Evolutionary conservation across 805 yeast genomes (phyloP).

Genomic region (Torulaspora gathmanii): DNA sequence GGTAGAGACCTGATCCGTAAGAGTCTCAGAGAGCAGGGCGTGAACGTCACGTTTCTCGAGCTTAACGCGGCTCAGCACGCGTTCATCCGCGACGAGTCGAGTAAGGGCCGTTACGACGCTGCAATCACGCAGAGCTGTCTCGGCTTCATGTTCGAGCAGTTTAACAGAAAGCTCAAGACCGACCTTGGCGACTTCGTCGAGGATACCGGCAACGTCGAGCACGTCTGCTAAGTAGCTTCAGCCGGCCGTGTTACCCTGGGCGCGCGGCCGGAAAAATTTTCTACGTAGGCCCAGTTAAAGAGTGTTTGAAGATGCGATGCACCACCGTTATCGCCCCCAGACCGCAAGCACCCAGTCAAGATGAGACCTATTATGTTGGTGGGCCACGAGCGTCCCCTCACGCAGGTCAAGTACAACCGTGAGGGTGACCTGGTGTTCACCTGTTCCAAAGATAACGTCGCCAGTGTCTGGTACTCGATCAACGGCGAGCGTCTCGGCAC

Average conservation of each 20-base stretch:
- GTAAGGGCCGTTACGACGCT: conserved; percentile 81
- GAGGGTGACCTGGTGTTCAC: conserved; percentile 94
- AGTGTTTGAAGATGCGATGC: background rate
- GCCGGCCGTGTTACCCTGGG: conserved; percentile 3
- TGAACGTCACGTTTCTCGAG: conserved; percentile 67
- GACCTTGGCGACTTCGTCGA: conserved; percentile 65
- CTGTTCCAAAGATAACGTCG: conserved; percentile 84
- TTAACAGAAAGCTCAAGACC: conserved; percentile 59
- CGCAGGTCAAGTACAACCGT: conserved; percentile 90
- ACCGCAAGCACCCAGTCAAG: background rate
- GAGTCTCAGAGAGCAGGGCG: conserved; percentile 52
- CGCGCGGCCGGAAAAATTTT: conserved; percentile 4
- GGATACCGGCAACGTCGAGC: conserved; percentile 46
- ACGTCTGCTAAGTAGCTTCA: conserved; percentile 50
- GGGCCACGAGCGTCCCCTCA: conserved; percentile 97
- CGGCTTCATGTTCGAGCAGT: conserved; percentile 64
- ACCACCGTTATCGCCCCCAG: background rate
- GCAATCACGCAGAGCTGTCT: conserved; percentile 64
- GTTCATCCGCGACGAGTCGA: conserved; percentile 69
- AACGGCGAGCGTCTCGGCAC: conserved; percentile 98
- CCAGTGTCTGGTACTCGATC: conserved; percentile 88
- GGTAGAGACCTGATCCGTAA: conserved; percentile 70
- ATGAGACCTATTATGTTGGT: conserved; percentile 71
- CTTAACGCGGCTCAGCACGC: conserved; percentile 80
- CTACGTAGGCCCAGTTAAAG: background rate